Evolutionary conservation across 2,329 filamentous ascomycete genomes (phyloP).

Genomic region (Monosporascus cannonballus): DNA sequence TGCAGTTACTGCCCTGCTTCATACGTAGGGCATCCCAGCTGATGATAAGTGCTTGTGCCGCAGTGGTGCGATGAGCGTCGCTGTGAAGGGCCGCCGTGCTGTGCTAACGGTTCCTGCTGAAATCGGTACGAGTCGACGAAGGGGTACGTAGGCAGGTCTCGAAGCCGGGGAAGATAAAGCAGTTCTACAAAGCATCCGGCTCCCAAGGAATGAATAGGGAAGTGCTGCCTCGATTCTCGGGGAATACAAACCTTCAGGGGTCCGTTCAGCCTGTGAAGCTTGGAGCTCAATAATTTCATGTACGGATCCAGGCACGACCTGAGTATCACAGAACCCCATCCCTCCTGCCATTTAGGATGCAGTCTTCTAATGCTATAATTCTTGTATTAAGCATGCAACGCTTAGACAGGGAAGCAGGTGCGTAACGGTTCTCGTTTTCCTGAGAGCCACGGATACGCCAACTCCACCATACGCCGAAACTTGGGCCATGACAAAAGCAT

Average conservation of each 20-base stretch:
- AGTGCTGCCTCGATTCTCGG: background rate
- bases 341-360: background rate
- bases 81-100: constrained; percentile 1
- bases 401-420: background rate
- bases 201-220: no score
- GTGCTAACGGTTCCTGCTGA: constrained; percentile 3
- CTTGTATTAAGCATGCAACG: background rate
- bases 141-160: background rate
- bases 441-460: background rate
- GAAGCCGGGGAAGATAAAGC: background rate
- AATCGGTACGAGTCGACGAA: background rate
- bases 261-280: background rate
- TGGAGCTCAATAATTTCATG: background rate
- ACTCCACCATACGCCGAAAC: background rate
- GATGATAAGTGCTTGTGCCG: background rate
- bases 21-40: background rate
- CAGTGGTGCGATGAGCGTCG: constrained; percentile 1
- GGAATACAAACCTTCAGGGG: background rate
- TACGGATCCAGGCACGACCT: background rate
- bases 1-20: background rate
- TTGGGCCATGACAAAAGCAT: background rate
- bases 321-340: background rate
- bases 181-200: no score
- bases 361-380: background rate
- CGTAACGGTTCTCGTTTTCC: background rate